A percentile compares a stretch with the other conserved stretches of the same genome.
Conservation (phyloP, 2,329 filamentous ascomycete species). For the Ascochyta koolunga region DNA sequence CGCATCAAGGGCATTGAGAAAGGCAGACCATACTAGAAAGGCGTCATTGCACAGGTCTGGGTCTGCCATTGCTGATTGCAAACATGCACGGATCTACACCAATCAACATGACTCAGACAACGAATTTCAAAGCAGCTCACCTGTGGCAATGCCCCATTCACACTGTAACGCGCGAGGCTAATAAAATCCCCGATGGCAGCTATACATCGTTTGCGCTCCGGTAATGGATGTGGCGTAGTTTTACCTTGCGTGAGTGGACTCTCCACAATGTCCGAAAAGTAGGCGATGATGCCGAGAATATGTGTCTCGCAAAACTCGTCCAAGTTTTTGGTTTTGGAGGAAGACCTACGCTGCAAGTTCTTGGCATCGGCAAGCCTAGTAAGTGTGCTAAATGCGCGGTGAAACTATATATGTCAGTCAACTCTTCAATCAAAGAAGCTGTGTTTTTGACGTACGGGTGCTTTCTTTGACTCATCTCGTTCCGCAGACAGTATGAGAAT, state of each 20-base stretch:
- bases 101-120: conserved; percentile 26
- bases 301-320: conserved; percentile 81
- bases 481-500: conserved; percentile 81
- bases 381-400: conserved; percentile 57
- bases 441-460: conserved; percentile 59
- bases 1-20: conserved; percentile 72
- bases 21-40: conserved; percentile 81
- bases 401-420: conserved; percentile 35
- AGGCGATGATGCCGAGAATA: conserved; percentile 83
- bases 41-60: conserved; percentile 76
- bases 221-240: conserved; percentile 59
- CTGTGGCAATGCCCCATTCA: conserved; percentile 83
- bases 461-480: conserved; percentile 59
- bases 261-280: conserved; percentile 79
- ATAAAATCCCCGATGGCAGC: conserved; percentile 89
- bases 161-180: conserved; percentile 71
- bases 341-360: conserved; percentile 51
- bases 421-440: background rate
- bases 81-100: conserved; percentile 81
- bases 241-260: conserved; percentile 56
- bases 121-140: conserved; percentile 54
- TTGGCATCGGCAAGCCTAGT: conserved; percentile 57
- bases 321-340: conserved; percentile 62
- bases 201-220: conserved; percentile 78
- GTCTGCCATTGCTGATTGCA: conserved; percentile 81